Base-by-base conservation (phyloP, 345 rosid species). In the Crucihimalaya himalaica region DNA sequence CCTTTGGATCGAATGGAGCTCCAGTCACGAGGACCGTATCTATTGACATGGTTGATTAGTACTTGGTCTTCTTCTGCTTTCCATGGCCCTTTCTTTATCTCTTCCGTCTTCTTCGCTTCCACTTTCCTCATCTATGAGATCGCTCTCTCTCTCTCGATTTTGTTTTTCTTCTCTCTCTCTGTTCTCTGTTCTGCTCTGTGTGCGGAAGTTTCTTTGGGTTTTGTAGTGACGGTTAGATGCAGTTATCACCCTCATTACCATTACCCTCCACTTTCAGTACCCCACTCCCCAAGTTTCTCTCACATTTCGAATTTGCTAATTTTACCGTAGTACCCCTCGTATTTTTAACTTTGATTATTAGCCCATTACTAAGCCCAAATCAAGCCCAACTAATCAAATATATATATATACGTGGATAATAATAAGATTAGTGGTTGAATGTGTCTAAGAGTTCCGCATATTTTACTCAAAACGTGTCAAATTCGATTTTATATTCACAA, bases 1-100 rank as follows among this genome's bases (percentile, higher is more conserved):
- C 97, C 97, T 85, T 95, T 95, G 99, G 97, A 88, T 90, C 93
- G 96, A 88, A 92, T 88, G 89, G 97, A 92, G 96, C 98, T 92
- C 99, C 98, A 95, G 76, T 92, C 99, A 12, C 96, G 85, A 50
- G 98, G 91, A 8, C 99, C 98, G 29, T 87, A 85, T 63, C 75
- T 80, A 59, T 77, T 85, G 2, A 95, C 98, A 21, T 88, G 97
- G 80, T 79, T 88, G 25, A 84, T 78, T 2, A 95, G 75, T 2
- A 92, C 92, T 62, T 88, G 83, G 64, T 95, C 99, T 79, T 95
- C 99, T 54, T 95, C 99, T 1, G 84, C 83, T 79, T 88, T 88
- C 99, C 99, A 90, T 54, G 98, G 93, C 40, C 99, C 97, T 83
- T 95, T 95, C 72, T 89, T 85, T 2, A 83, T 85, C 34, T 84